Evolutionary conservation across 2,329 filamentous ascomycete species (phyloP), one percentile per base, ranked within the genome.

Genomic region (Cladosporium austrohemisphaericum): DNA sequence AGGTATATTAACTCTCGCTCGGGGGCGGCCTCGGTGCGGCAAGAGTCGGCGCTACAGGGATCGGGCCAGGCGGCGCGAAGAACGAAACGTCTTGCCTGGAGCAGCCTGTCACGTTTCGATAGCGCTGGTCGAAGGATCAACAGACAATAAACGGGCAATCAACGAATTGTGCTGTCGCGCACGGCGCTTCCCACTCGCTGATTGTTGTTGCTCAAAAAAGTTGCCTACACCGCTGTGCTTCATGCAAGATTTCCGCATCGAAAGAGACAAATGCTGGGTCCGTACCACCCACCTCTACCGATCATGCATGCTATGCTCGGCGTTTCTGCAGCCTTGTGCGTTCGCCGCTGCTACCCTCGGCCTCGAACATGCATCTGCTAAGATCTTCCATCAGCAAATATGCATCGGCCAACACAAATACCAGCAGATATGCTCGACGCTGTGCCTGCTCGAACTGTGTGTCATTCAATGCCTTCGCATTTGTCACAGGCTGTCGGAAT

Each of bases 141-240:
- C 38, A 41, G 25, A 40, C 37, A 16, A 22, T 26, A 20, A 26
- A 19, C 32, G 16, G 20, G 32, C 14, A 19, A 36, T 19, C 32
- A 19, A 19, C 18, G 16, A 19, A 36, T 36, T 40, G 20, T 22
- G 14, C 26, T 23, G 36, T 23, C 5, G 20, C 36, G 36, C 37
- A 19, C 23, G 37, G 37, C 37, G 28, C n/a, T 36, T 19, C 20
- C 32, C 20, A 16, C 18, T 19, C 3, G 14, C 32, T 26, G 36
- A 14, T 23, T 25, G 22, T 26, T 23, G 2, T 28, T 32, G 37
- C 23, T 11, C 37, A 40, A 23, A 40, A 47, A 31, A 29, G 33
- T 47, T 47, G 44, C 44, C 44, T 47, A n/a, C 44, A 47, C 33
- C 44, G 44, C 44, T 38, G 44, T 38, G 44, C 44, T 16, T 47